Base-by-base conservation (phyloP, 192 early-diverging fungal species). In the Entomortierella parvispora region DNA sequence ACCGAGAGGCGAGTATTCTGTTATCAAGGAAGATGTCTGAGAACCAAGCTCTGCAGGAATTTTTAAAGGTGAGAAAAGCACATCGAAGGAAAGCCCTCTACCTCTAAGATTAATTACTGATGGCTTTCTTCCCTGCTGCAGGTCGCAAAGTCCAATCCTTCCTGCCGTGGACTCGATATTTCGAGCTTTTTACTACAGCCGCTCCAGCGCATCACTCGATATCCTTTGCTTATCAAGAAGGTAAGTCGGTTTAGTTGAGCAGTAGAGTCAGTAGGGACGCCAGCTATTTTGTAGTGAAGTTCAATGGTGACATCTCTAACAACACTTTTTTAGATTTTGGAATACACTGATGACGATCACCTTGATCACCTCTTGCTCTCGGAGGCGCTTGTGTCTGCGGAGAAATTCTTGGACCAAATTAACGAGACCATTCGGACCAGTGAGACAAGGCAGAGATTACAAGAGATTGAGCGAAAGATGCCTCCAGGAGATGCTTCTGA, bases 121-220 rank as follows among this genome's bases (percentile, higher is more conserved):
- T 40, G 37, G 12, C 37, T 9, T 40, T 68, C 25, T 50, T 56
- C 17, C 25, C 11, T 18, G 23, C 58, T 65, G 44, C 81, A 90
- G 84, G 79, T 76, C 54, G 84, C 85, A 17, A 83, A 85, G 51
- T 80, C 80, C 12, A 84, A 85, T 42, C 89, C 90, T 2, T 67
- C 80, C 29, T 94, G 91, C 68, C 88, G 90, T 1, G 83, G 82
- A 40, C 68, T 95, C 32, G 94, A 95, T 66, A 84, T 95, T 11
- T 91, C 88, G 0, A 90, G 89, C 29, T 95, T 90, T 60, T 80
- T 95, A 34, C 85, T 98, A 23, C 85, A 97, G 8, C 97, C 97
- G 1, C 87, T 99, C 28, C 97, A 99, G 78, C 90, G 97, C 6
- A 87, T 99, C 42, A 96, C 96, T 15, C 86, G 96, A 81, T 99